Base-by-base conservation (phyloP, 2,329 filamentous ascomycete species). In the Ceratocystis variospora region DNA sequence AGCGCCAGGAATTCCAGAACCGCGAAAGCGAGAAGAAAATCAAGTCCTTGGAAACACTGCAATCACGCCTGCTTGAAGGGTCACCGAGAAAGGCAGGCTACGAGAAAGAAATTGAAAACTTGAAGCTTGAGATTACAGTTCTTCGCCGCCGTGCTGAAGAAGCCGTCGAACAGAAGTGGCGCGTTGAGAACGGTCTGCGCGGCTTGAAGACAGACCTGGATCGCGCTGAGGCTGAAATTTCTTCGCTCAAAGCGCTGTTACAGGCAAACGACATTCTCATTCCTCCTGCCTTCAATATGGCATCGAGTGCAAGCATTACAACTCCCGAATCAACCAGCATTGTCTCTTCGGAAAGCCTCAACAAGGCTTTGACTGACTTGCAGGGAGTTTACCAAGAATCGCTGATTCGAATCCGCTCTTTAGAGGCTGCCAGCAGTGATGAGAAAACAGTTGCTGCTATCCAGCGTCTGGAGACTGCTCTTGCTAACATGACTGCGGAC, bases 201-300 rank as follows among this genome's bases (percentile, higher is more conserved):
- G 90, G 92, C 66, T 78, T 97, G 66, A 96, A 96, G 78, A 96
- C 96, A 88, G 93, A 97, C 73, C 83, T 99, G 53, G 94, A 97
- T 75, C 89, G 92, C 69, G 92, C 94, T 31, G 90, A 96, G 75
- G 89, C 94, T 74, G 94, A 99, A 77, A 96, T 96, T 37, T 80
- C 84, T 50, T 89, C 89, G n/a, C 81, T 99, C 50, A 86, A 90
- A 55, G 83, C 79, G 41, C 79, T 97, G 31, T 81, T 97, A 22
- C 79, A 86, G 68, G 90, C 96, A 74, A 88, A 92, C 70, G 91
- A 96, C 72, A 90, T 92, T 66, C 79, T 86, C 50, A 85, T 89
- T 28, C 86, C 87, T 0, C 85, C 85, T 59, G 81, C 81, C 17
- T 76, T 82, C 67, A 79, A 77, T 63, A 79, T 79, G 66, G 73